These are phyloP conservation scores for Magnusiomyces paraingens DNA, from an alignment of 1,139 yeast genomes.

Conservation along the genomic window DNA sequence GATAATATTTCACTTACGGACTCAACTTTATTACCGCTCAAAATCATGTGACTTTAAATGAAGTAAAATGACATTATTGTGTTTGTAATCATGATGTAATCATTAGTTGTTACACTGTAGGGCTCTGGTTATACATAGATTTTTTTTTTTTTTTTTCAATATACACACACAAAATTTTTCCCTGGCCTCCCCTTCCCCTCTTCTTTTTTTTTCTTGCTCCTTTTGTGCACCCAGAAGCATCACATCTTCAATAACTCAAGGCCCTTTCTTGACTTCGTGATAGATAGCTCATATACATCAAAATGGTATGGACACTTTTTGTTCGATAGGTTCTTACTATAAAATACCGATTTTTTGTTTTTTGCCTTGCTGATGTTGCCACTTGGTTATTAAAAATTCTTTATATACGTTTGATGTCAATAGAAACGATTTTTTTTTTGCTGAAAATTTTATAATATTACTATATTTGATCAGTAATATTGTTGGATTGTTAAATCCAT, in stretches of 20 bases:
- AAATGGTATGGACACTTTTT: background rate
- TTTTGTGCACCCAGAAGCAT: constrained; percentile 2
- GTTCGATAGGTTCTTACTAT: too few species aligned
- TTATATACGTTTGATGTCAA: too few species aligned
- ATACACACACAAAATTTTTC: background rate
- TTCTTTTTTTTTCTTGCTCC: background rate
- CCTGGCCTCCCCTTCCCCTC: background rate
- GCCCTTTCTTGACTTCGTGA: constrained; percentile 5
- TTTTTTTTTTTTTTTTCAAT: too few species aligned
- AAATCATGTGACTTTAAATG: too few species aligned
- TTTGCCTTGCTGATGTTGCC: too few species aligned
- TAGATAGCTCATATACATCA: constrained; percentile 5
- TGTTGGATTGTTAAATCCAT: background rate
- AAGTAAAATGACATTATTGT: too few species aligned
- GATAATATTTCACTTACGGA: too few species aligned
- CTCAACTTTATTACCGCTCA: too few species aligned
- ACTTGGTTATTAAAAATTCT: too few species aligned
- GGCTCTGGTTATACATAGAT: too few species aligned
- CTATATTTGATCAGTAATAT: background rate
- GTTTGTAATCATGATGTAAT: background rate
- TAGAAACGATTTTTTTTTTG: too few species aligned
- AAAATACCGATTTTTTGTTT: too few species aligned
- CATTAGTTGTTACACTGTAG: background rate
- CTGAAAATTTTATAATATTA: constrained; percentile 1
- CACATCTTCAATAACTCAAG: constrained; percentile 4